phyloP scores from a whole-genome alignment of 2,329 filamentous ascomycete genomes.

The Exophiala aquamarina region DNA sequence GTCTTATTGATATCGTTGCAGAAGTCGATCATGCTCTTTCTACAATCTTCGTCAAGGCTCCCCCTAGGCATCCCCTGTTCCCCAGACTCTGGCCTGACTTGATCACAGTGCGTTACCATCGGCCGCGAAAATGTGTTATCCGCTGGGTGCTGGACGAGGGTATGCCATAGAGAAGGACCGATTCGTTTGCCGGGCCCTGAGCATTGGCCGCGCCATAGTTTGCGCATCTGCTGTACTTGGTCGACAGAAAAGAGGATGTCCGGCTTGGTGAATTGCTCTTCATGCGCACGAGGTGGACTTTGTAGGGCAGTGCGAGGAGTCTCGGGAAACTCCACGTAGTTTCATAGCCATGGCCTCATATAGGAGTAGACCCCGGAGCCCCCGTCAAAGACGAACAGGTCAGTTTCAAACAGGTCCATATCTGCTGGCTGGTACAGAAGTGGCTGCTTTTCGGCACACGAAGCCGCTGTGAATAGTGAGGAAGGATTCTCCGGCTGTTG shows the following conservation, averaged over 20 bases:
- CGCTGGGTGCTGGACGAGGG: conserved; percentile 1
- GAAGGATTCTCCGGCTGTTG: too few species aligned
- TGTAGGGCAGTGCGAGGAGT: background rate
- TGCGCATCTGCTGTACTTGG: background rate
- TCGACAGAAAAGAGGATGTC: background rate
- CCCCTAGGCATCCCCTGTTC: conserved; percentile 6
- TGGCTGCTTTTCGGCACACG: too few species aligned
- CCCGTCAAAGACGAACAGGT: background rate
- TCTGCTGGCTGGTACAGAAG: too few species aligned
- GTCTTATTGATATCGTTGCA: conserved; percentile 4
- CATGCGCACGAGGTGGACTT: background rate
- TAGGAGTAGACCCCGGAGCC: background rate
- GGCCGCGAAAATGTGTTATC: conserved; percentile 8
- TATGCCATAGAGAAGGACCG: conserved; percentile 8
- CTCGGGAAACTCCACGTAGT: background rate
- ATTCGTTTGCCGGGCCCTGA: conserved; percentile 1
- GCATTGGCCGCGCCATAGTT: conserved; percentile 8
- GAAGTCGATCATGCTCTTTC: conserved; percentile 7
- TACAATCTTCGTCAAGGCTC: conserved; percentile 13
- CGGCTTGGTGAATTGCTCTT: background rate
- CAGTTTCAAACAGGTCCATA: too few species aligned
- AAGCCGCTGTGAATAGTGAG: too few species aligned
- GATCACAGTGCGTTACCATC: background rate
- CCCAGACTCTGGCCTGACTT: background rate
- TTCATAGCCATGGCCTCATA: background rate